A percentile compares a stretch with the other conserved stretches of the same genome.
phyloP scores from a whole-genome alignment of 2,329 filamentous ascomycete species.

The Aschersonia sp. region DNA sequence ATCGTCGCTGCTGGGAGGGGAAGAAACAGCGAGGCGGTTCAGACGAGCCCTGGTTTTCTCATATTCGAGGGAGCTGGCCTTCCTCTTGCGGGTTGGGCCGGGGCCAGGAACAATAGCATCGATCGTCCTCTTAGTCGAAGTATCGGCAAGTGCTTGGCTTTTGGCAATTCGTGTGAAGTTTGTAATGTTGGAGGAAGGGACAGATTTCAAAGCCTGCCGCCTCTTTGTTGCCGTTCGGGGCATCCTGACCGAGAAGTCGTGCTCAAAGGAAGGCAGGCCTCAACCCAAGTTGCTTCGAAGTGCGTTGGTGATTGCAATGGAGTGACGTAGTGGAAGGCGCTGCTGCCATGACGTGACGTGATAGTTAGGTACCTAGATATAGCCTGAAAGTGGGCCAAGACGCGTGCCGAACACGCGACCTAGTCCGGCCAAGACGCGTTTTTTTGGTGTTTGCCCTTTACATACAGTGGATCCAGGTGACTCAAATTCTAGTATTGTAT shows the following conservation, averaged over 20 bases:
- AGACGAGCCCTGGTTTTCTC: conserved; percentile 11
- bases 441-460: no score
- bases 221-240: conserved; percentile 4
- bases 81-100: conserved; percentile 20
- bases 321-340: no score
- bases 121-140: conserved; percentile 19
- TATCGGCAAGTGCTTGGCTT: conserved; percentile 11
- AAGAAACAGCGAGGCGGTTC: conserved; percentile 15
- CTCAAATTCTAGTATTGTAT: no score
- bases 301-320: background rate
- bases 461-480: no score
- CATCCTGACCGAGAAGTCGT: conserved; percentile 1
- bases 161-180: conserved; percentile 35
- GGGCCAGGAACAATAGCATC: conserved; percentile 12
- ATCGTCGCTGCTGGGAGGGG: conserved; percentile 19
- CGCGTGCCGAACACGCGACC: no score
- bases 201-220: conserved; percentile 5
- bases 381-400: no score
- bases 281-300: no score
- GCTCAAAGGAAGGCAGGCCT: background rate
- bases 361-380: no score
- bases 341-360: no score
- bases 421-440: no score
- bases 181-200: conserved; percentile 18
- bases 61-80: conserved; percentile 12